Evolutionary conservation across 495 filamentous ascomycete genomes (phyloP), one percentile per base, ranked within the genome.

Genomic region (Lasiosphaeris hirsuta): DNA sequence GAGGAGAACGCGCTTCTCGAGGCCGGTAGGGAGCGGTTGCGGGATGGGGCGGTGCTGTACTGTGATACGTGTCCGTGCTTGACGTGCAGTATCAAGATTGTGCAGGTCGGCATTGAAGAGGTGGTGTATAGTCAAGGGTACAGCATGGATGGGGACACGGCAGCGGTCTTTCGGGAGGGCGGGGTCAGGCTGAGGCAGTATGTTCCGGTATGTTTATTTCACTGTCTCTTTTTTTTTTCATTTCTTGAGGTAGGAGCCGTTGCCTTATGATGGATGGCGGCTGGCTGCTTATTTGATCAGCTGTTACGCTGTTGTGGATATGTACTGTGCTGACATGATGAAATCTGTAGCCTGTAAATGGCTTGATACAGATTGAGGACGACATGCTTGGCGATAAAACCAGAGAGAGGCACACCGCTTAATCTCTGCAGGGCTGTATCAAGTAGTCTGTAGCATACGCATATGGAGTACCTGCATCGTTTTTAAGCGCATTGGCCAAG

Each of bases 1-100:
- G 94, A 98, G 75, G 94, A 98, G 74, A 98, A 98, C 70, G 94
- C 94, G 0, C 73, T 98, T 40, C 76, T 98, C 18, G 94, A 97
- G 75, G 94, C 95, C 33, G 94, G 94, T 1, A 80, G 93, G 59
- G 94, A 97, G 71, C 78, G 94, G 17, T 89, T 98, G 61, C 79
- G 90, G 37, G 85, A 88, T 48, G 75, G 77, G 79, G 86, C 89
- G 10, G 88, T 87, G 52, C 76, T 98, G 33, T 98, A 98, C 68
- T 97, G 94, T 66, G 90, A 97, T 69, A 98, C 94, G 69, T 97
- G 94, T 64, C 94, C 94, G 10, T 98, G 94, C 63, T 78, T 97
- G 76, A 98, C 94, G n/a, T 98, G 94, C 69, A 93, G 89, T 60
- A 92, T 97, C 74, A 98, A 98, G 71, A 97, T 98, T 65, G 85